phyloP scores from a whole-genome alignment of 352 stramenopile species.

The Phytophthora macrochlamydospora region DNA sequence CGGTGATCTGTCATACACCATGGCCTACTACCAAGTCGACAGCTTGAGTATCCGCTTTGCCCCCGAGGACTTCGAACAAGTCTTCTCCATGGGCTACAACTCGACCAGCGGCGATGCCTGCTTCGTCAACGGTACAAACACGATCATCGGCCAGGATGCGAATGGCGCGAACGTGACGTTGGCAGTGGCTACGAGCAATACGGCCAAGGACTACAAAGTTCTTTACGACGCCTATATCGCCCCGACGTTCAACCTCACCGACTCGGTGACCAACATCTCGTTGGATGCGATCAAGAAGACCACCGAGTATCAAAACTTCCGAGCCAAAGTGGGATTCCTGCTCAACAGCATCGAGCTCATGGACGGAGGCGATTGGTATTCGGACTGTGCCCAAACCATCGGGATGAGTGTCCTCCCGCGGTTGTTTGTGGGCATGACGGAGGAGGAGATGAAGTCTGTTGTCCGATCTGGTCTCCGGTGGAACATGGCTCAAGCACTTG shows the following conservation, averaged over 20 bases:
- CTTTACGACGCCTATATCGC: constrained; percentile 9
- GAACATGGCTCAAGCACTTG: constrained; percentile 39
- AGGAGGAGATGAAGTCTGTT: constrained; percentile 36
- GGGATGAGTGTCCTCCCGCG: constrained; percentile 50
- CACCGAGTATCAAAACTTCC: constrained; percentile 45
- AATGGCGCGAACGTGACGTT: constrained; percentile 38
- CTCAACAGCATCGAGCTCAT: constrained; percentile 37
- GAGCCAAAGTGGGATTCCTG: constrained; percentile 43
- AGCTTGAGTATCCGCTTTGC: constrained; percentile 27
- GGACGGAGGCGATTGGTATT: constrained; percentile 30
- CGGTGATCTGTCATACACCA: too few relatives aligned
- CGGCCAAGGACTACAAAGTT: constrained; percentile 32
- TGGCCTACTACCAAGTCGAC: too few relatives aligned
- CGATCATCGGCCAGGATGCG: constrained; percentile 34
- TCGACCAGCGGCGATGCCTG: constrained; percentile 34
- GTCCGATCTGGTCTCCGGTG: constrained; percentile 35
- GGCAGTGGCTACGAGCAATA: constrained; percentile 21
- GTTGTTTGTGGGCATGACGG: constrained; percentile 47
- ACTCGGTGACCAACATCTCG: not conserved
- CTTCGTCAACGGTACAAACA: constrained; percentile 29
- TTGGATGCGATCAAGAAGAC: constrained; percentile 35
- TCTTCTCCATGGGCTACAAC: constrained; percentile 45
- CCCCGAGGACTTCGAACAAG: constrained; percentile 32
- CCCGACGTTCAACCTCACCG: constrained; percentile 38
- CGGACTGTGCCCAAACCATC: constrained; percentile 35